Evolutionary conservation across 2,329 filamentous ascomycete genomes (phyloP).

Genomic region (Colletotrichum truncatum): DNA sequence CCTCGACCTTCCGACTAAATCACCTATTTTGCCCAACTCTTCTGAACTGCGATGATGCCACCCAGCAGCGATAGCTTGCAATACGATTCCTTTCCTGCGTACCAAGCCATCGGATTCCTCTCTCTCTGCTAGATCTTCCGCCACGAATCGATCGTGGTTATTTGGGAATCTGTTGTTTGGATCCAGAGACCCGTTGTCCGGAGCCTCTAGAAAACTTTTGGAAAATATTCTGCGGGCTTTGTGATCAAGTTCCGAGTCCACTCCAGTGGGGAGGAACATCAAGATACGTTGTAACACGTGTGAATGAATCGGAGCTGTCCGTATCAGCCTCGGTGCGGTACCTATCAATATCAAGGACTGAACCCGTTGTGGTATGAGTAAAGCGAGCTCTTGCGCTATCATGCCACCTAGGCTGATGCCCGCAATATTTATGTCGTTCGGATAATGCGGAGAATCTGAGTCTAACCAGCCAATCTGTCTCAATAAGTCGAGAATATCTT

Average conservation of each 20-base stretch:
- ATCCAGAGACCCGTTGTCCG: slow-evolving; percentile 7
- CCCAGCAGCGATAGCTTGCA: slow-evolving; percentile 13
- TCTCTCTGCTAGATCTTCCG: slow-evolving; percentile 12
- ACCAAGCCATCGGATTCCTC: not conserved
- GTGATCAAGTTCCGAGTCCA: not conserved
- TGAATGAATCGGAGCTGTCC: not conserved
- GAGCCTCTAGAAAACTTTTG: not conserved
- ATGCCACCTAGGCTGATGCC: slow-evolving; percentile 79
- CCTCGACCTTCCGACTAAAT: not conserved
- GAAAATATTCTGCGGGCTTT: slow-evolving; percentile 17
- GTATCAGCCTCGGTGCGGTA: slow-evolving; percentile 11
- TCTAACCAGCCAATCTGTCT: slow-evolving; percentile 66
- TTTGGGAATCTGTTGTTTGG: not conserved
- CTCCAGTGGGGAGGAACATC: slow-evolving; percentile 5
- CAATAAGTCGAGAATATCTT: slow-evolving; percentile 67
- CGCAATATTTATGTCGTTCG: slow-evolving; percentile 63
- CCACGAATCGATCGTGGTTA: slow-evolving; percentile 17
- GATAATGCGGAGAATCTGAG: slow-evolving; percentile 28
- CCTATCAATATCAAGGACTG: slow-evolving; percentile 13
- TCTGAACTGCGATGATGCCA: slow-evolving; percentile 15
- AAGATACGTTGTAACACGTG: slow-evolving; percentile 1
- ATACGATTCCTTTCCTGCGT: slow-evolving; percentile 4
- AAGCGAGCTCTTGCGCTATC: slow-evolving; percentile 74
- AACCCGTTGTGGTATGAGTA: slow-evolving; percentile 38
- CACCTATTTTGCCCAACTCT: slow-evolving; percentile 1